phyloP scores from a whole-genome alignment of 148 eudicot species.

The Linanthus parryae region DNA sequence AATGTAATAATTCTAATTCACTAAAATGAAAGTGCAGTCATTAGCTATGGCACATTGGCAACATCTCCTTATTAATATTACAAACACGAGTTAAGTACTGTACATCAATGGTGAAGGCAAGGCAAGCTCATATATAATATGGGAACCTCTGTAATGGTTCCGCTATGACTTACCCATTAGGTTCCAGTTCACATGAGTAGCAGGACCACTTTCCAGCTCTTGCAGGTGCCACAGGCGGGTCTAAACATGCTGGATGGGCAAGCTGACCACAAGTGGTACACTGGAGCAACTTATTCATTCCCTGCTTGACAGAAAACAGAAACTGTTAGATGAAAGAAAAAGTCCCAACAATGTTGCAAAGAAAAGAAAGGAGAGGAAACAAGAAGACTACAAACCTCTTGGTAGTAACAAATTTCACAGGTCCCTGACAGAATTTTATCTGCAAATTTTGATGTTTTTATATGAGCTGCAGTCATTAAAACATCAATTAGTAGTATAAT shows the following conservation, averaged over 20 bases:
- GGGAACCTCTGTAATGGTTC: slow-evolving; percentile 61
- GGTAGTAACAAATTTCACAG: slow-evolving; percentile 74
- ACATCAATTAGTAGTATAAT: neutral
- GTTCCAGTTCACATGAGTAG: slow-evolving; percentile 69
- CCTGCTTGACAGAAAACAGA: slow-evolving; percentile 36
- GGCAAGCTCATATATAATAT: no score
- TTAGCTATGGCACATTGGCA: no score
- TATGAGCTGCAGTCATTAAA: slow-evolving; percentile 49
- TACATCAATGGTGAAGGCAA: no score
- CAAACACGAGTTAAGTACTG: no score
- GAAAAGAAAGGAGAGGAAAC: neutral
- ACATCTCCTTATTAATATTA: no score
- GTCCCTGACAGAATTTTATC: slow-evolving; percentile 96
- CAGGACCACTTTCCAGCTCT: slow-evolving; percentile 74
- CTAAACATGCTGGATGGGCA: slow-evolving; percentile 75
- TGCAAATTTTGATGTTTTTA: slow-evolving; percentile 67
- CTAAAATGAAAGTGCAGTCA: no score
- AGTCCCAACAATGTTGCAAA: neutral
- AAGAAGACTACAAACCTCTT: slow-evolving; percentile 46
- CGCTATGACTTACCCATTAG: slow-evolving; percentile 75
- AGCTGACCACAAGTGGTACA: slow-evolving; percentile 77
- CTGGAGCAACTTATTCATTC: slow-evolving; percentile 74
- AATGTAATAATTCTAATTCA: no score
- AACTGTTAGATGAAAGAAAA: slow-evolving; percentile 14
- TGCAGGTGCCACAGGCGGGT: slow-evolving; percentile 48